Evolutionary conservation across 148 eudicot species (phyloP).

Genomic region (Polygonum aviculare): DNA sequence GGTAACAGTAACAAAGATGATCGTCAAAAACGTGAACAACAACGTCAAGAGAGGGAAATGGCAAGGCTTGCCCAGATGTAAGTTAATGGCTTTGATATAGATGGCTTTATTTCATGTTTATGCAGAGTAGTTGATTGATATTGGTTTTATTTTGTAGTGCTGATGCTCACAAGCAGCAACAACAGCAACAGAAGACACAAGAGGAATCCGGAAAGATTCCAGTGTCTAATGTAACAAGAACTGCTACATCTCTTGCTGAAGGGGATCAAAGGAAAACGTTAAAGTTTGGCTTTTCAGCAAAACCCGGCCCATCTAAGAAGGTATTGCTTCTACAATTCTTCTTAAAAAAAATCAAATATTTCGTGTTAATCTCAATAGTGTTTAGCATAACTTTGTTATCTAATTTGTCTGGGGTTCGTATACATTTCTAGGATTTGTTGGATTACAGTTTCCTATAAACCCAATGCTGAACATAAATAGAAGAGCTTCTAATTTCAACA

Average conservation of each 20-base stretch:
- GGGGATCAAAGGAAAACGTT: constrained; percentile 77
- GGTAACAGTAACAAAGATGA: constrained; percentile 87
- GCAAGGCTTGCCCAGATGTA: constrained; percentile 95
- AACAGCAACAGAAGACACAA: constrained; percentile 35
- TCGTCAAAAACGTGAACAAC: constrained; percentile 79
- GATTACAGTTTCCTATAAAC: background rate
- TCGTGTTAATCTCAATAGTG: no score
- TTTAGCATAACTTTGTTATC: no score
- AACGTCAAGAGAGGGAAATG: constrained; percentile 90
- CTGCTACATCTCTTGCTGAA: constrained; percentile 44
- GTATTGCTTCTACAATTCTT: background rate
- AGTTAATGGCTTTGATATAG: background rate
- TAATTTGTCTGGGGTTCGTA: background rate
- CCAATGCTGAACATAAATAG: background rate
- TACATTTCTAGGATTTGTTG: background rate
- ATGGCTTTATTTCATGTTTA: background rate
- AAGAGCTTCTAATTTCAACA: background rate
- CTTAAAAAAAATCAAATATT: no score
- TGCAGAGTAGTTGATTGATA: background rate
- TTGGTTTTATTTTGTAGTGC: constrained; percentile 35
- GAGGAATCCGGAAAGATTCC: constrained; percentile 34
- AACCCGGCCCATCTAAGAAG: constrained; percentile 53
- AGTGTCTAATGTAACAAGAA: constrained; percentile 27
- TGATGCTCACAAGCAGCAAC: constrained; percentile 77
- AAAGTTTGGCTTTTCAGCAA: constrained; percentile 84